phyloP scores from a whole-genome alignment of 345 rosid genomes.

The Linum usitatissimum region DNA sequence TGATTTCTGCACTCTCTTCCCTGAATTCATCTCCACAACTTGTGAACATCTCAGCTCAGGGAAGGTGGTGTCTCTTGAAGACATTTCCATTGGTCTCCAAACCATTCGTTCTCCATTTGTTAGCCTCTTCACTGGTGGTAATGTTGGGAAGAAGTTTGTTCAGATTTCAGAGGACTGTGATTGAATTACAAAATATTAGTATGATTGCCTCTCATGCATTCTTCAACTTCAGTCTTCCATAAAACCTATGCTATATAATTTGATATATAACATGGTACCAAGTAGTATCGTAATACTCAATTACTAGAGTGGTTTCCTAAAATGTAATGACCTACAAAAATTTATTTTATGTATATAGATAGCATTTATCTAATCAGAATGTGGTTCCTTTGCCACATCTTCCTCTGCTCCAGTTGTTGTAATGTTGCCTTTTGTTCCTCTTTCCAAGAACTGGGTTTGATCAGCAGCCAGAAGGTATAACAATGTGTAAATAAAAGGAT shows the following conservation, averaged over 20 bases:
- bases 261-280: not conserved
- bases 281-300: not conserved
- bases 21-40: slow-evolving; percentile 35
- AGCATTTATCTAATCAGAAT: no score
- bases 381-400: no score
- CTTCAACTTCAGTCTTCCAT: not conserved
- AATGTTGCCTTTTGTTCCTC: no score
- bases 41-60: slow-evolving; percentile 24
- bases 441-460: no score
- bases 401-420: no score
- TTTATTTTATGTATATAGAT: not conserved
- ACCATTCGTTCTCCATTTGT: slow-evolving; percentile 33
- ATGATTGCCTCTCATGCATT: no score
- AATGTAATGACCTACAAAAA: not conserved
- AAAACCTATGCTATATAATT: not conserved
- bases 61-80: slow-evolving; percentile 27
- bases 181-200: no score
- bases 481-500: no score
- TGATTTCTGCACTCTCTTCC: slow-evolving; percentile 19
- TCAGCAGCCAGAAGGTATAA: no score
- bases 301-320: not conserved
- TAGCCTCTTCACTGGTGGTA: no score
- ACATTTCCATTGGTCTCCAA: slow-evolving; percentile 37
- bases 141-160: no score
- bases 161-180: no score